Evolutionary conservation across 192 early-diverging fungal species (phyloP).

Genomic region (Allomyces macrogynus): DNA sequence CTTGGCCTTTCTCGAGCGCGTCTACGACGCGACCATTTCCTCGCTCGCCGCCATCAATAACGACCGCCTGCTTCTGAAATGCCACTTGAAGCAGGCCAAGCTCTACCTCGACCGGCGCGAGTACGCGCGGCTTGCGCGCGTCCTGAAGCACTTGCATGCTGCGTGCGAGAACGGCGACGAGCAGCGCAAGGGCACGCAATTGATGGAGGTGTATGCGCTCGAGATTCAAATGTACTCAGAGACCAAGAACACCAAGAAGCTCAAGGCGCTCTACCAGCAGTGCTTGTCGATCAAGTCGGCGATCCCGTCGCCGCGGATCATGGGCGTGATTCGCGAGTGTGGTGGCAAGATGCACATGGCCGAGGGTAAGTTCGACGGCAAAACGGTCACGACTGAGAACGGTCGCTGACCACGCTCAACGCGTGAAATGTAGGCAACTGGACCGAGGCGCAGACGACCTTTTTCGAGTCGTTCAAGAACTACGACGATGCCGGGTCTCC

Average conservation of each 20-base stretch:
- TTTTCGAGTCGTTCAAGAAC: conserved; percentile 95
- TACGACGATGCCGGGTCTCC: conserved; percentile 91
- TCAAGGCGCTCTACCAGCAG: conserved; percentile 81
- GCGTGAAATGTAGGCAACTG: conserved; percentile 52
- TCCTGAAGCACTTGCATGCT: neutral
- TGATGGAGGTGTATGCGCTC: conserved; percentile 84
- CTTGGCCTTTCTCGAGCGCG: conserved; percentile 62
- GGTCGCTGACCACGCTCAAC: neutral
- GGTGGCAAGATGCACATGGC: conserved; percentile 97
- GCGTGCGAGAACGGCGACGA: conserved; percentile 24
- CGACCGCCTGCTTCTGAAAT: conserved; percentile 71
- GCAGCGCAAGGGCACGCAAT: conserved; percentile 77
- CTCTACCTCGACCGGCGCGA: conserved; percentile 66
- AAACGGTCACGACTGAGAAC: too few relatives aligned
- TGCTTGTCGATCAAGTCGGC: conserved; percentile 74
- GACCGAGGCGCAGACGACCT: conserved; percentile 77
- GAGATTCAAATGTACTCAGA: conserved; percentile 91
- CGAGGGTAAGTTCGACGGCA: conserved; percentile 37
- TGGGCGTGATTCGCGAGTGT: conserved; percentile 91
- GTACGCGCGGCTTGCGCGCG: conserved; percentile 32
- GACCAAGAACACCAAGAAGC: conserved; percentile 62
- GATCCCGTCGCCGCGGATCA: conserved; percentile 87
- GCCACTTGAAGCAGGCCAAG: conserved; percentile 69
- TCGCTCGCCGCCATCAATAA: conserved; percentile 59
- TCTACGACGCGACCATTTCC: conserved; percentile 54